Evolutionary conservation across 768 basidiomycete species (phyloP).

Genomic region (Omphalotus guepiniiformis): DNA sequence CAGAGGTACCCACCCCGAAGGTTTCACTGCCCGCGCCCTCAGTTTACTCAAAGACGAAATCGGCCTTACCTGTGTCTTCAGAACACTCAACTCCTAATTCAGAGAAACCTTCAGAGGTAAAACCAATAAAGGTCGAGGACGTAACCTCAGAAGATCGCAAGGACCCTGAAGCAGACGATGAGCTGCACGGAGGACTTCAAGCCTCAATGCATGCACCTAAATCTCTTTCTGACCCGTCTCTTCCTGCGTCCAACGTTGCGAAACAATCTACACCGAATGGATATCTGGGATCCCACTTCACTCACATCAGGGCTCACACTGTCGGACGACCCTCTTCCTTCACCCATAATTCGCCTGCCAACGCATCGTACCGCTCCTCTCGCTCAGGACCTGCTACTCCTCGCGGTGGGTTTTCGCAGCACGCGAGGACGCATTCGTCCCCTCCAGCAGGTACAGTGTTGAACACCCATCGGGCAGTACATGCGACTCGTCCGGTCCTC

Average conservation of each 20-base stretch:
- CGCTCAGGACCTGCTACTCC: constrained; percentile 44
- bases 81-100: neutral
- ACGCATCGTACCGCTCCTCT: constrained; percentile 27
- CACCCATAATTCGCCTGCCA: constrained; percentile 25
- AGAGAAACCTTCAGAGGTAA: constrained; percentile 3
- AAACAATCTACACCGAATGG: neutral
- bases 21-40: too few relatives aligned
- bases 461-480: constrained; percentile 38
- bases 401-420: constrained; percentile 33
- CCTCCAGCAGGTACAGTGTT: constrained; percentile 44
- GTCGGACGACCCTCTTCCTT: constrained; percentile 38
- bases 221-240: constrained; percentile 29
- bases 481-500: constrained; percentile 59
- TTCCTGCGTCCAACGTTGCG: constrained; percentile 5
- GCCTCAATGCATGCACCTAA: constrained; percentile 59
- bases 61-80: too few relatives aligned
- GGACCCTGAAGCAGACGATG: neutral
- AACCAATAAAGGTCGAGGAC: constrained; percentile 21
- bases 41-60: too few relatives aligned
- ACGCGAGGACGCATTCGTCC: constrained; percentile 64
- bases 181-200: constrained; percentile 28
- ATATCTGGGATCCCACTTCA: constrained; percentile 18
- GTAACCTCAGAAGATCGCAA: neutral
- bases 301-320: constrained; percentile 56
- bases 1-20: too few relatives aligned